Conservation (phyloP, 2,329 filamentous ascomycete genomes). For the Samsoniella hepiali region DNA sequence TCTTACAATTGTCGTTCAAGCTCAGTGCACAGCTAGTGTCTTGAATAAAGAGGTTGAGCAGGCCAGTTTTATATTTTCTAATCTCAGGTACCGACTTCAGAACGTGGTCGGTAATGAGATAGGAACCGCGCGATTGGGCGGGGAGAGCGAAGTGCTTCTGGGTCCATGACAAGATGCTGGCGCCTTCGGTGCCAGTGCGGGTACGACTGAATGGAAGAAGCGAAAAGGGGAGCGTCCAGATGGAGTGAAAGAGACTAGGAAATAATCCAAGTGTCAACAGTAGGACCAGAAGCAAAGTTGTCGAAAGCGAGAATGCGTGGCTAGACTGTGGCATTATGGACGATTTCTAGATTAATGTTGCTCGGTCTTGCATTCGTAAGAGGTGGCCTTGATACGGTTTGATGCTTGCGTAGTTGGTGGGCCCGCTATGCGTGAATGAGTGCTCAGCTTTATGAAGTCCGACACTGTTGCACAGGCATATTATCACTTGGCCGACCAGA, state of each 20-base stretch:
- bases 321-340: constrained; percentile 40
- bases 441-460: no score
- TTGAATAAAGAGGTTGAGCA: constrained; percentile 89
- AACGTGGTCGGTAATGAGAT: constrained; percentile 82
- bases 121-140: constrained; percentile 73
- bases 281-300: constrained; percentile 45
- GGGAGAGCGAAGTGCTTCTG: constrained; percentile 85
- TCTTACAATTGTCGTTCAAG: constrained; percentile 83
- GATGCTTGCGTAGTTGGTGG: no score
- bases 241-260: constrained; percentile 49
- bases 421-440: no score
- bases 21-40: constrained; percentile 90
- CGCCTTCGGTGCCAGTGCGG: constrained; percentile 29
- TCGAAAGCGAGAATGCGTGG: constrained; percentile 35
- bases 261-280: constrained; percentile 51
- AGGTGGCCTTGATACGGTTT: not conserved
- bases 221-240: constrained; percentile 48
- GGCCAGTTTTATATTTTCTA: constrained; percentile 74
- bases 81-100: constrained; percentile 73
- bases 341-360: constrained; percentile 24
- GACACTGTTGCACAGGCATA: no score
- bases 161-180: constrained; percentile 64
- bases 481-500: no score
- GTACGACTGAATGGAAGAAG: constrained; percentile 34
- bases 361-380: not conserved